Base-by-base conservation (phyloP, 208 protist species). In the Tritrichomonas foetus region DNA sequence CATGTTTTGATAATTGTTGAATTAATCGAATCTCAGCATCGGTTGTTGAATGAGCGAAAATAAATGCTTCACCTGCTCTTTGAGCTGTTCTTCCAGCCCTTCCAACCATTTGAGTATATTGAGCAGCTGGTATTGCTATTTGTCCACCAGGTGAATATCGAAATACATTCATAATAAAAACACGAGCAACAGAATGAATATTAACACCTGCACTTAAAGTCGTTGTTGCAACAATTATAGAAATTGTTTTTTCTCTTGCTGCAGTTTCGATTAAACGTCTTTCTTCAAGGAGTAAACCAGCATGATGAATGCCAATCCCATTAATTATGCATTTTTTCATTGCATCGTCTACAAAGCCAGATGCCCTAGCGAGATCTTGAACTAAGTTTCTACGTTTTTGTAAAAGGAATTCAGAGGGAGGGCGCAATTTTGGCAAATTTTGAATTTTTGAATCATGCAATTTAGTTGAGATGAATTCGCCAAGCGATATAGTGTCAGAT, bases 21-120 rank as follows among this genome's bases (percentile, higher is more conserved):
- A 89, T 89, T 30, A 33, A 27, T 53, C 44, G n/a, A 22, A 89
- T 89, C 44, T 89, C 78, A 36, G 0, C 30, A 13, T 89, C 47
- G 8, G 11, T 25, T 11, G 44, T 89, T 61, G 78, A 89, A n/a
- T 89, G 44, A 8, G 25, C 16, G 30, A 53, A 55, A 5, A 89
- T 57, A 16, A 55, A 89, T 41, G 78, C 78, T 39, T 89, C 78
- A 30, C 78, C 78, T 27, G 78, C 14, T n/a, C 44, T 25, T n/a
- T 69, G 13, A 3, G 41, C 41, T 53, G 41, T 89, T 61, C 78
- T 9, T 39, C 78, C 78, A 61, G 78, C 78, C 44, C 78, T 89
- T 57, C 78, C 78, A 89, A 89, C 78, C 78, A 89, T 89, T 30
- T 89, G 78, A 2, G 47, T 89, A n/a, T 33, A 89, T n/a, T 89